Percentiles rank a stretch among this genome's conserved stretches.
Conservation (phyloP, 139 green algal genomes). For the Closterium sp. region DNA sequence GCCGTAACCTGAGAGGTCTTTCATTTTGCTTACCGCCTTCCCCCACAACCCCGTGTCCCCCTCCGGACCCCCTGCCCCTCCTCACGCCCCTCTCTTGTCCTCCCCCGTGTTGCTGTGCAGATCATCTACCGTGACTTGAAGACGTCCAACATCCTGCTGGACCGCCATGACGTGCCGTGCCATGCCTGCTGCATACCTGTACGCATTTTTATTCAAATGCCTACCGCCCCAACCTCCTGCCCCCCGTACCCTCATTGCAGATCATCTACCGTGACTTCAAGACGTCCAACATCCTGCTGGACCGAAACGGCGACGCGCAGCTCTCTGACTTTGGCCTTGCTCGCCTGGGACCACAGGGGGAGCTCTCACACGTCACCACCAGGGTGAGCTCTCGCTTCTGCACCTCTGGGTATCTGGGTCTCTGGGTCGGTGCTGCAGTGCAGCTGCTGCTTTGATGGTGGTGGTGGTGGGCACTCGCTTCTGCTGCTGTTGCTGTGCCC, state of each 20-base stretch:
- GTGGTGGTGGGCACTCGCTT: no score
- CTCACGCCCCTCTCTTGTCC: not conserved
- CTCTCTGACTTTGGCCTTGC: constrained; percentile 95
- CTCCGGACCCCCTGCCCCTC: no score
- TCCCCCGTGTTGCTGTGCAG: constrained; percentile 7
- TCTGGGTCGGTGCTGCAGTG: not conserved
- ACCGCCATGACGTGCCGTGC: constrained; percentile 74
- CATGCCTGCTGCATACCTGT: no score
- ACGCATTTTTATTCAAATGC: no score
- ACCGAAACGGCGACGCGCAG: constrained; percentile 67
- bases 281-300: constrained; percentile 92
- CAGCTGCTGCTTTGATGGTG: no score
- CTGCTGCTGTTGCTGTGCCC: not conserved
- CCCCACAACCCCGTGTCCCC: no score
- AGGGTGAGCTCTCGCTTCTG: constrained; percentile 67
- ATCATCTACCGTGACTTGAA: constrained; percentile 87
- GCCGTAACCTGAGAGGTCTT: no score
- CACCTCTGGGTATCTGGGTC: constrained; percentile 87
- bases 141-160: constrained; percentile 91
- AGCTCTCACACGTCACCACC: constrained; percentile 62
- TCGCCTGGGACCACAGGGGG: constrained; percentile 55
- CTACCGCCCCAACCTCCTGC: no score
- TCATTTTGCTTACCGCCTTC: no score
- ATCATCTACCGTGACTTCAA: constrained; percentile 87
- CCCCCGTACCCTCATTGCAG: constrained; percentile 6